These are phyloP conservation scores for Sphaceloma murrayae DNA, from an alignment of 2,329 filamentous ascomycete species.

Conservation along the genomic window DNA sequence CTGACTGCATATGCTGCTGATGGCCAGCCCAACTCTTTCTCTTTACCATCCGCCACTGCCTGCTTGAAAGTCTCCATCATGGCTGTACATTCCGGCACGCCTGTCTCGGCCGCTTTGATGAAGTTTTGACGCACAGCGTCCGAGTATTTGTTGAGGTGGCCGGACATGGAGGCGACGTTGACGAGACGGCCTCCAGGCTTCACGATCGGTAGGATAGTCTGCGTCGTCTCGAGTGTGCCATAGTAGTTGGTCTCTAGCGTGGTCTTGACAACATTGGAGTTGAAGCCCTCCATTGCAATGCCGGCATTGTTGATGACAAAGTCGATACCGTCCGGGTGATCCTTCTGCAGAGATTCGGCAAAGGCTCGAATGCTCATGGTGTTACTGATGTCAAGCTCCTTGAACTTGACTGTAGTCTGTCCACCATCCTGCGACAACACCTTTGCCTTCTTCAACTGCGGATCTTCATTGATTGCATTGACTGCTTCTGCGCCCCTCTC, in stretches of 20 bases:
- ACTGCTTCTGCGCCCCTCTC: slow-evolving; percentile 41
- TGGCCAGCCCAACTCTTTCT: slow-evolving; percentile 42
- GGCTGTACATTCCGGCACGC: slow-evolving; percentile 36
- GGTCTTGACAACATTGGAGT: slow-evolving; percentile 38
- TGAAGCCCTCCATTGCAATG: slow-evolving; percentile 40
- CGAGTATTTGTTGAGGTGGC: slow-evolving; percentile 41
- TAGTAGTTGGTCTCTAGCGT: slow-evolving; percentile 47
- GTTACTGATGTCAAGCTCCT: slow-evolving; percentile 41
- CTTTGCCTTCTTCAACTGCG: slow-evolving; percentile 38
- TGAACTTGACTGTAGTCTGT: slow-evolving; percentile 39
- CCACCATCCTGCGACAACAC: slow-evolving; percentile 37
- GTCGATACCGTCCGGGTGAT: slow-evolving; percentile 43
- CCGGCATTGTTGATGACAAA: slow-evolving; percentile 48
- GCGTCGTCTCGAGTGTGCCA: slow-evolving; percentile 40
- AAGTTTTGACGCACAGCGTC: slow-evolving; percentile 36
- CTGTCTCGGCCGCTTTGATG: slow-evolving; percentile 28
- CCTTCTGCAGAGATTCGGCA: slow-evolving; percentile 33
- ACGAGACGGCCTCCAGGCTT: slow-evolving; percentile 38
- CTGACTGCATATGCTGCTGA: slow-evolving; percentile 41
- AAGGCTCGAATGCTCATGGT: slow-evolving; percentile 37
- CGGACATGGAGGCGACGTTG: slow-evolving; percentile 41
- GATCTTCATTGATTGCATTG: slow-evolving; percentile 35
- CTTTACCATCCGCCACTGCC: slow-evolving; percentile 38
- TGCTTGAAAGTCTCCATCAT: slow-evolving; percentile 43
- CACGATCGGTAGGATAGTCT: slow-evolving; percentile 39